Percentiles rank a stretch among this genome's conserved stretches.
Evolutionary conservation across 108 stramenopile genomes (phyloP).

Genomic region (Skeletonema grethae): DNA sequence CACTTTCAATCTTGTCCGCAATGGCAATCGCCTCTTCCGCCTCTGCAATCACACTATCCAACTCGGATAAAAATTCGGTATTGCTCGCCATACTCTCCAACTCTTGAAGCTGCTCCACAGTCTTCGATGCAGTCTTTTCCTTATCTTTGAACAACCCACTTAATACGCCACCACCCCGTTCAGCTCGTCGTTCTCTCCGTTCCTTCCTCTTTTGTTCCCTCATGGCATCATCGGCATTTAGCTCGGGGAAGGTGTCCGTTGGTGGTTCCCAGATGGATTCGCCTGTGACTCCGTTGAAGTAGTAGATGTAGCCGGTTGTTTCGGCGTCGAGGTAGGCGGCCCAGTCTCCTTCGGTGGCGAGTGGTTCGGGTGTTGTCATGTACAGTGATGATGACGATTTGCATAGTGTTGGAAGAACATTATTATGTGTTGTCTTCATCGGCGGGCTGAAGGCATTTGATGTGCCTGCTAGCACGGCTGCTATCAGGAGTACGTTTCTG

Average conservation of each 20-base stretch:
- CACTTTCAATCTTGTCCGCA: slow-evolving; percentile 43
- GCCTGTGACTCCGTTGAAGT: slow-evolving; percentile 73
- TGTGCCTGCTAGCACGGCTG: not conserved
- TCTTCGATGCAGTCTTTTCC: not conserved
- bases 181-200: slow-evolving; percentile 19
- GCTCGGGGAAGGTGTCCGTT: slow-evolving; percentile 59
- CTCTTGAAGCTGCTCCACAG: slow-evolving; percentile 13
- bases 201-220: slow-evolving; percentile 13
- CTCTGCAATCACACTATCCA: slow-evolving; percentile 44
- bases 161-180: slow-evolving; percentile 25
- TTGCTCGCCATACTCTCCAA: slow-evolving; percentile 22
- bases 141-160: slow-evolving; percentile 19
- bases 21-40: slow-evolving; percentile 48
- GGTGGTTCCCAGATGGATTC: slow-evolving; percentile 77
- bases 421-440: not conserved
- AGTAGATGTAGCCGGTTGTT: slow-evolving; percentile 70
- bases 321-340: slow-evolving; percentile 71
- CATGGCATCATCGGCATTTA: slow-evolving; percentile 12
- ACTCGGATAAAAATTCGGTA: slow-evolving; percentile 30
- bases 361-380: slow-evolving; percentile 33
- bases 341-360: slow-evolving; percentile 73
- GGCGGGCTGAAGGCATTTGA: not conserved
- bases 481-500: not conserved
- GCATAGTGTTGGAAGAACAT: not conserved
- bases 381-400: not conserved